Base-by-base conservation (phyloP, 768 basidiomycete species). In the Mrakia gelida region DNA sequence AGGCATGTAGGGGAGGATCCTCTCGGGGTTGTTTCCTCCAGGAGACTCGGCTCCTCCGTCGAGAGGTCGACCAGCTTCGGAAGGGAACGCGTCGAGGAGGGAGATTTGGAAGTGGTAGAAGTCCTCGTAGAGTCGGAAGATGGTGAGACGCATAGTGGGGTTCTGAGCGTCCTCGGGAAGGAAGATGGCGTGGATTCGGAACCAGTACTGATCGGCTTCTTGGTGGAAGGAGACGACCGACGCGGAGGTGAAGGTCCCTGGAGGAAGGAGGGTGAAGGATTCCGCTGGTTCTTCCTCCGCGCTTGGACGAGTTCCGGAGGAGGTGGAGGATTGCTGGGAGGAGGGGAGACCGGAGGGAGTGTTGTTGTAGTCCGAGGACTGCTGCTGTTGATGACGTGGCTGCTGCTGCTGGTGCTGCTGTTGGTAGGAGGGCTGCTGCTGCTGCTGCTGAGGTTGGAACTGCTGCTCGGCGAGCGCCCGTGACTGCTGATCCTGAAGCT, bases 41-140 rank as follows among this genome's bases (percentile, higher is more conserved):
- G 73, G 34, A 8, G 23, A 34, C 3, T 23, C 23, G 30, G 41
- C 16, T 32, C 43, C 11, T 38, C 30, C 49, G 16, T 79, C 74
- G 52, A 75, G 34, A n/a, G 80, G 71, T 23, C 92, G 89, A 30
- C 97, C 97, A 21, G 94, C 97, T 85, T 99, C 97, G 65, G 88
- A 88, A 10, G 95, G 95, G 85, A 95, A 98, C 0, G 88, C 87
- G 67, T 94, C 89, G 79, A 98, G 89, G 32, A 99, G 88, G 7
- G 89, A 87, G 76, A 97, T 92, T 83, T 99, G 97, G 85, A 98
- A 98, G 82, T 95, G 93, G 85, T 96, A 98, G 84, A 99, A 99
- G 84, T 99, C 96, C 82, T 95, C 92, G 87, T 99, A 99, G 34
- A 93, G 90, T 72, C 97, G 89, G 86, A 96, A 99, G 63, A 98